phyloP scores from a whole-genome alignment of 2,329 filamentous ascomycete genomes.

The Aspergillus costaricaensis region DNA sequence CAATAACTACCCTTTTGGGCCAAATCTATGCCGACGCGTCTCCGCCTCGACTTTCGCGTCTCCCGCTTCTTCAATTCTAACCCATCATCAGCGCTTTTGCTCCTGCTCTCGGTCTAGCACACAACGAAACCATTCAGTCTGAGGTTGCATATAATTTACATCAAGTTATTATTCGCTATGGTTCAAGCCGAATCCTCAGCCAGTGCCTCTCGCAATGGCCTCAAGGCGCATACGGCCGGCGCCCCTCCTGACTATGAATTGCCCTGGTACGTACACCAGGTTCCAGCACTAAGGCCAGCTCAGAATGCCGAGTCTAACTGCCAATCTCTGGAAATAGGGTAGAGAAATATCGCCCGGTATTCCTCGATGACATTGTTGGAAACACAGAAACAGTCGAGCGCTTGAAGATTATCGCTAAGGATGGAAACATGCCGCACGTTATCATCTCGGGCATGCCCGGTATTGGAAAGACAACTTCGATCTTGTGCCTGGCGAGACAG shows the following conservation, averaged over 20 bases:
- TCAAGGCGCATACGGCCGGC: conserved; percentile 42
- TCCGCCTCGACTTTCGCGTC: conserved; percentile 31
- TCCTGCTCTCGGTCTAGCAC: neutral
- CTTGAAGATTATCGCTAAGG: conserved; percentile 95
- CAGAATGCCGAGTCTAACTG: conserved; percentile 17
- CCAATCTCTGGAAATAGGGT: conserved; percentile 64
- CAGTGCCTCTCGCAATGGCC: conserved; percentile 44
- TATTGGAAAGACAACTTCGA: conserved; percentile 96
- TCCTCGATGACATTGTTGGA: conserved; percentile 94
- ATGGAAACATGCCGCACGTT: conserved; percentile 98
- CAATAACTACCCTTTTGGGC: conserved; percentile 10
- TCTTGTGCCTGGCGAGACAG: conserved; percentile 89
- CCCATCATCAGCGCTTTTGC: neutral
- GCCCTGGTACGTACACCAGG: conserved; percentile 44
- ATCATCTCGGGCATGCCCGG: conserved; percentile 99
- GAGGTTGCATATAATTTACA: neutral
- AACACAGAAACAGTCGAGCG: conserved; percentile 98
- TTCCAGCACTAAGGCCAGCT: neutral
- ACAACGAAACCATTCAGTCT: neutral
- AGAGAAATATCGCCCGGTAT: conserved; percentile 94
- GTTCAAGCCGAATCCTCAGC: conserved; percentile 51
- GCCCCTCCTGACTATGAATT: conserved; percentile 50
- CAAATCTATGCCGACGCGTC: conserved; percentile 30
- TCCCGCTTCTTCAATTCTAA: conserved; percentile 10
- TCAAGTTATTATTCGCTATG: conserved; percentile 30